Conservation (phyloP, 257 asterid species). For the Datura wrightii region DNA sequence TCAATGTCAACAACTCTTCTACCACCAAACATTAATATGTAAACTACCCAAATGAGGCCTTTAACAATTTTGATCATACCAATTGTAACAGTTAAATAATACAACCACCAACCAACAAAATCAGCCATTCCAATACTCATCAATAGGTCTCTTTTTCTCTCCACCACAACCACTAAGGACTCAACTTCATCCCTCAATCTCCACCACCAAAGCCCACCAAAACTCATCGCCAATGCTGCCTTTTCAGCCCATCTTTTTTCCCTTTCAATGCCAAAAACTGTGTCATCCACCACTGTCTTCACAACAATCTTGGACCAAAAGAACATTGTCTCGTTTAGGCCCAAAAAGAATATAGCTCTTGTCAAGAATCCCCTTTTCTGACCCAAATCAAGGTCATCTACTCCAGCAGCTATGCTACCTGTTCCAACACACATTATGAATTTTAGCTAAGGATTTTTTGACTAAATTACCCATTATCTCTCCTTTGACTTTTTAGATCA, state of each 20-base stretch:
- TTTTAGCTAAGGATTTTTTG: not conserved
- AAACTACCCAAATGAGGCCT: slow-evolving; percentile 36
- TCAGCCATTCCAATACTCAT: slow-evolving; percentile 59
- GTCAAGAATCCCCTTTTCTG: slow-evolving; percentile 40
- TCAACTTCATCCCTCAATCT: slow-evolving; percentile 84
- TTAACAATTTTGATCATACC: slow-evolving; percentile 59
- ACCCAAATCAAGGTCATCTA: slow-evolving; percentile 57
- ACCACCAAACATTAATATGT: no score
- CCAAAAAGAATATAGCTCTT: slow-evolving; percentile 61
- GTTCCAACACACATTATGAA: not conserved
- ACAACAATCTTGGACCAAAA: slow-evolving; percentile 69
- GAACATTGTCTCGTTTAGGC: slow-evolving; percentile 70
- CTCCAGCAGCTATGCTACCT: slow-evolving; percentile 60
- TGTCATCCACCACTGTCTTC: slow-evolving; percentile 80
- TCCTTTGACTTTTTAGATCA: not conserved
- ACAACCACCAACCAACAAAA: slow-evolving; percentile 74
- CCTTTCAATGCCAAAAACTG: slow-evolving; percentile 52
- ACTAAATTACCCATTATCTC: not conserved
- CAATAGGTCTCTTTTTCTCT: slow-evolving; percentile 56
- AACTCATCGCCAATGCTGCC: slow-evolving; percentile 57
- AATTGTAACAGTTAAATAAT: slow-evolving; percentile 59
- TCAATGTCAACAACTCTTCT: not conserved
- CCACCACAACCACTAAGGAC: slow-evolving; percentile 64
- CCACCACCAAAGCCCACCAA: slow-evolving; percentile 86
- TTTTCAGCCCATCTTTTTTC: slow-evolving; percentile 62